phyloP scores from a whole-genome alignment of 2,329 filamentous ascomycete species.

The Rutstroemia sp. region DNA sequence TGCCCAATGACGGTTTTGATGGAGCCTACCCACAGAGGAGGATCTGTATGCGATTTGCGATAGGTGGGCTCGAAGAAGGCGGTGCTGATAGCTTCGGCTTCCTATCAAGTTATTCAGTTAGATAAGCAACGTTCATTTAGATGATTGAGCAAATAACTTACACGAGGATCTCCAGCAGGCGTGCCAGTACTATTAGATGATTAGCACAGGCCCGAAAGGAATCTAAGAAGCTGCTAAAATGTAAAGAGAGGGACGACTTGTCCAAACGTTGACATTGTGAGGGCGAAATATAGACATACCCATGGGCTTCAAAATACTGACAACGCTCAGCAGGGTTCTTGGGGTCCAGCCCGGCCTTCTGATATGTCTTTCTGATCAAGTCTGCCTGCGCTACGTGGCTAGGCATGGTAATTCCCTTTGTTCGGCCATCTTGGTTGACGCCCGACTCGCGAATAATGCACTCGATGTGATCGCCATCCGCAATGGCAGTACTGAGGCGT shows the following conservation, averaged over 20 bases:
- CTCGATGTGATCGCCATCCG: conserved; percentile 49
- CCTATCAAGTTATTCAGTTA: too few relatives aligned
- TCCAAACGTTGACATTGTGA: too few relatives aligned
- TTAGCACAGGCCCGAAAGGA: too few relatives aligned
- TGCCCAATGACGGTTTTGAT: conserved; percentile 25
- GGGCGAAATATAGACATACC: too few relatives aligned
- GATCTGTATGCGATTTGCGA: too few relatives aligned
- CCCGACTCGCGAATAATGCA: conserved; percentile 39
- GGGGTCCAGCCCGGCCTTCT: conserved; percentile 34
- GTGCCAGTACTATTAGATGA: conserved; percentile 28
- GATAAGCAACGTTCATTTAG: conserved; percentile 11
- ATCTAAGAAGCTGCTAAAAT: too few relatives aligned
- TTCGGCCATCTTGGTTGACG: conserved; percentile 44
- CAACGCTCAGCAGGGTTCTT: not conserved
- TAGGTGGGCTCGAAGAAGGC: conserved; percentile 6
- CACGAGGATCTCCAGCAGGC: conserved; percentile 15
- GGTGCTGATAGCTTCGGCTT: not conserved
- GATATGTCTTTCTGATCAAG: conserved; percentile 39
- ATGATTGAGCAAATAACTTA: too few relatives aligned
- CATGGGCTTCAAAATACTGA: conserved; percentile 16
- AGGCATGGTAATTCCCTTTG: conserved; percentile 46
- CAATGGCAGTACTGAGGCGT: conserved; percentile 46
- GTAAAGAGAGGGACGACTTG: too few relatives aligned
- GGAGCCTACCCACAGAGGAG: conserved; percentile 15
- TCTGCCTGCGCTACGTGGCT: conserved; percentile 36